These are phyloP conservation scores for Termitomyces sp. DNA, from an alignment of 768 basidiomycete species.

Conservation along the genomic window DNA sequence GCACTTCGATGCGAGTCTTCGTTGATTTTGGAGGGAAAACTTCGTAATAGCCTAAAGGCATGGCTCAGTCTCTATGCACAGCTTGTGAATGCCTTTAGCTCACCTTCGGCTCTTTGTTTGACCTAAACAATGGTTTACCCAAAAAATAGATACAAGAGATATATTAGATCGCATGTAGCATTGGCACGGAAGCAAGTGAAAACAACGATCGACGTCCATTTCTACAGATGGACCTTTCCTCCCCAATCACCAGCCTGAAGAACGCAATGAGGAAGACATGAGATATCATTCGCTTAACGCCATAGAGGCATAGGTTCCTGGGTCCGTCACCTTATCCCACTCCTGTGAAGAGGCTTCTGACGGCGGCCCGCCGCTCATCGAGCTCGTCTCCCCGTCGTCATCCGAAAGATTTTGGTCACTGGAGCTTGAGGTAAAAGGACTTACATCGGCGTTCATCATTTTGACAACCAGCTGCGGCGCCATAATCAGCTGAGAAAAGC, in stretches of 20 bases:
- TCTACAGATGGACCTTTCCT: slow-evolving; percentile 10
- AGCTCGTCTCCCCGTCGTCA: slow-evolving; percentile 53
- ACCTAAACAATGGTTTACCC: slow-evolving; percentile 38
- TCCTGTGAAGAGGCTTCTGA: slow-evolving; percentile 88
- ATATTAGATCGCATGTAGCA: slow-evolving; percentile 55
- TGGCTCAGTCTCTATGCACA: slow-evolving; percentile 6
- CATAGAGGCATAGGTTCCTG: slow-evolving; percentile 43
- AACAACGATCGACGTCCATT: slow-evolving; percentile 11
- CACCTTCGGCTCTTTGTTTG: slow-evolving; percentile 69
- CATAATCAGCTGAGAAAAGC: neutral
- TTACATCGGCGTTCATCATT: slow-evolving; percentile 85
- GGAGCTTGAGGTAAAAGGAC: slow-evolving; percentile 39
- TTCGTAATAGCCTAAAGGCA: slow-evolving; percentile 62
- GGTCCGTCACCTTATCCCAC: slow-evolving; percentile 84
- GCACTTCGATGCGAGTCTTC: slow-evolving; percentile 58
- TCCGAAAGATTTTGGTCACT: slow-evolving; percentile 21
- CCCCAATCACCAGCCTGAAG: slow-evolving; percentile 9
- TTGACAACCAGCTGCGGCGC: slow-evolving; percentile 62
- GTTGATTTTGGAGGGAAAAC: slow-evolving; percentile 68
- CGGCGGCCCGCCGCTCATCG: slow-evolving; percentile 60
- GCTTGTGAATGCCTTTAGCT: slow-evolving; percentile 27
- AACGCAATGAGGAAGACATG: slow-evolving; percentile 7
- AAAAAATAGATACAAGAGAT: slow-evolving; percentile 33
- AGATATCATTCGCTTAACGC: neutral
- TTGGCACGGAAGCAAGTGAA: slow-evolving; percentile 6